Base-by-base conservation (phyloP, 345 rosid species). In the Citrus medica region DNA sequence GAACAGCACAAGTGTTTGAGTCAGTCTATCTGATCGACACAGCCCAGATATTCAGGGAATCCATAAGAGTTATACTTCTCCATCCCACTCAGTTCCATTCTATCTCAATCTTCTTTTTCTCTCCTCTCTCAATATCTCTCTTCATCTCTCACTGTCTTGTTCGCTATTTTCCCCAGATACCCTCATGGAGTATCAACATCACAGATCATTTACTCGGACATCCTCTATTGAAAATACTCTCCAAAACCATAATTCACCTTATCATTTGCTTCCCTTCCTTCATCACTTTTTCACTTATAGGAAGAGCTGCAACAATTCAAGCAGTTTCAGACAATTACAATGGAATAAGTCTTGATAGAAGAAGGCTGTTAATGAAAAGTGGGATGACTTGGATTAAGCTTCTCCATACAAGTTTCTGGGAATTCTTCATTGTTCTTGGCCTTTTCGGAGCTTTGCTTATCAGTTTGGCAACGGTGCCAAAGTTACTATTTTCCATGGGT, bases 311-410 rank as follows among this genome's bases (percentile, higher is more conserved):
- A 12, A 76, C 84, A 3, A 58, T 72, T 64, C 82, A 81, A 58
- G 84, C 81, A 21, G 86, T 81, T 76, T 84, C 86, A 19, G 84
- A 84, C 73, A 81, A 65, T 66, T 71, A 84, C 70, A 61, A 76
- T 56, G 76, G 86, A 73, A 76, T 79, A 48, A 58, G 59, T 33
- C 78, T 84, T 14, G 77, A 84, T 42, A 53, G 79, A 30, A 78
- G 79, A 81, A 69, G 78, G 79, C 75, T 84, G 7, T 7, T 74
- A 17, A 74, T 35, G 77, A 75, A 69, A 71, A 79, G 81, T 33
- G 67, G 76, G 33, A 46, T 25, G 69, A 74, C 71, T 67, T 81
- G 84, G 86, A 79, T 72, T 72, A 84, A 79, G 78, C 82, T 81
- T 71, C 69, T 84, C 27, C 86, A 73, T 66, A 81, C 82, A 73